These are phyloP conservation scores for Solanum arcanum DNA, from an alignment of 257 asterid genomes.

Conservation along the genomic window DNA sequence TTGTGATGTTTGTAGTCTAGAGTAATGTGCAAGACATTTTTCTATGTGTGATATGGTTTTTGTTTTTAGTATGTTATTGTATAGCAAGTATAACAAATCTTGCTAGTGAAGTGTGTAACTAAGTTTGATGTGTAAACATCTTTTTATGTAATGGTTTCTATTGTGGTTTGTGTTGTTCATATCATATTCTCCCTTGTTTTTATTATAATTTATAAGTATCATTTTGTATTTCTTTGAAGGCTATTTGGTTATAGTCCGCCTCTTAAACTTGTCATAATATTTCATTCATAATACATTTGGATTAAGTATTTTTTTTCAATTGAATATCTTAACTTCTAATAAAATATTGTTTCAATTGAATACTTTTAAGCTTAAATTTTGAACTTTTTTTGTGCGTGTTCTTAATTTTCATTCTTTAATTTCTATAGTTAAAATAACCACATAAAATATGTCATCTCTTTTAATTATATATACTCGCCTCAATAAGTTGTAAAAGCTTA, in stretches of 20 bases:
- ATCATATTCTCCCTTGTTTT: background rate
- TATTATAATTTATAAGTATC: background rate
- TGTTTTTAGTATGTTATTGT: background rate
- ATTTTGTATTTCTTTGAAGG: too few relatives aligned
- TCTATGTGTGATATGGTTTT: background rate
- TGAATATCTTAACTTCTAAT: background rate
- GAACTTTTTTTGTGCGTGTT: background rate
- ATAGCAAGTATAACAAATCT: too few relatives aligned
- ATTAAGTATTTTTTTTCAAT: background rate
- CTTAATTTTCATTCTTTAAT: background rate
- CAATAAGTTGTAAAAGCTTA: background rate
- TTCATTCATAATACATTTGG: background rate
- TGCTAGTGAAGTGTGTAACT: background rate
- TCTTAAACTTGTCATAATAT: background rate
- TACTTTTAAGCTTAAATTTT: background rate
- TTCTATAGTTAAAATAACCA: background rate
- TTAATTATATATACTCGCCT: background rate
- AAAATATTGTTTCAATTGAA: background rate
- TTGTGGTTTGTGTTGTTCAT: background rate
- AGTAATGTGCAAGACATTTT: background rate
- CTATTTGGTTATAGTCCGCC: background rate
- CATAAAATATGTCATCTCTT: background rate
- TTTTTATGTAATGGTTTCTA: background rate
- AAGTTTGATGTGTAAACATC: background rate
- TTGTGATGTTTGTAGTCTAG: background rate